Evolutionary conservation across 345 rosid species (phyloP), one percentile per base, ranked within the genome.

Genomic region (Camelina hispida): DNA sequence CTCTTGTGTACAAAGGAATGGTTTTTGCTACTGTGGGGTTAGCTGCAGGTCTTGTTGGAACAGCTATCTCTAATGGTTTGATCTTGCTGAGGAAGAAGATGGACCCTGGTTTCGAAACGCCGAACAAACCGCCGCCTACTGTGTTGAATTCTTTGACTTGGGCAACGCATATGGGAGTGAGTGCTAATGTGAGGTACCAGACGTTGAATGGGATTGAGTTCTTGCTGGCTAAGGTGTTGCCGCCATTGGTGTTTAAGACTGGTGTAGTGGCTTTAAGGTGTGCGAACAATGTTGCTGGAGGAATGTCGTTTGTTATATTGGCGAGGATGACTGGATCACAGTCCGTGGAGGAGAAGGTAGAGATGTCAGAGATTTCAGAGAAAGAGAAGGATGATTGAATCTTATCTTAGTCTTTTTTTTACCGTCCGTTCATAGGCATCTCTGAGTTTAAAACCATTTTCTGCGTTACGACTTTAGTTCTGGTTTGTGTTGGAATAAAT

Each of bases 301-400:
- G 99, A 9, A 82, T 93, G 93, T 75, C 99, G 3, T 96, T 96
- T 82, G 99, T 96, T 35, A 56, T 87, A 9, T 73, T 96, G 75
- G 99, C 99, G 13, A 90, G 98, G 84, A 13, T 96, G 85, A 96
- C 99, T 1, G 99, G 99, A 17, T 83, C 99, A 4, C 99, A 96
- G 80, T 83, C 90, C 16, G 83, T 80, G 22, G 83, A 14, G 16
- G 77, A 70, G 61, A 73, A 68, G 69, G 66, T 43, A 32, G 74
- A 68, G 40, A 32, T 40, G 15, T 34, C 44, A 1, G 66, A 70
- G 61, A n/a, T 55, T 50, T 34, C 72, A 35, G 65, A 46, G 53
- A 63, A 77, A n/a, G 81, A 65, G 23, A 77, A 77, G 71, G 71
- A 77, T 56, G 38, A 46, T 46, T 77, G 61, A 77, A 55, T 69